Conservation (phyloP, 1,139 yeast species). For the Scheffersomyces titani region DNA sequence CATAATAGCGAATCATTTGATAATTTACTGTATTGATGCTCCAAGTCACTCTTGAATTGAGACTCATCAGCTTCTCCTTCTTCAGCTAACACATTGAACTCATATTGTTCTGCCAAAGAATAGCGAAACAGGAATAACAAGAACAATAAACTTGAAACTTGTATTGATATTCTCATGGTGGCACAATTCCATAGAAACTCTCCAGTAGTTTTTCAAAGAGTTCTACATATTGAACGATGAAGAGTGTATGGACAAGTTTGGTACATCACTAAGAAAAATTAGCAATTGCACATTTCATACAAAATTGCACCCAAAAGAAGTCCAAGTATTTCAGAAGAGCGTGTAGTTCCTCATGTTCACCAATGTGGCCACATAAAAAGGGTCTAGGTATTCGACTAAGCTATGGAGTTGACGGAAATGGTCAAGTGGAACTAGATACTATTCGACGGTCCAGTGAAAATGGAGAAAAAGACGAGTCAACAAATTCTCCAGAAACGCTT, state of each 20-base stretch:
- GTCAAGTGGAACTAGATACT: constrained; percentile 6
- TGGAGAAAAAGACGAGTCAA: not conserved
- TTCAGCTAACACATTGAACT: constrained; percentile 16
- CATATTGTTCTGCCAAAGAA: constrained; percentile 6
- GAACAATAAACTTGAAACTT: not conserved
- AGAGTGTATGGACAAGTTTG: not conserved
- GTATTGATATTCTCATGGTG: not conserved
- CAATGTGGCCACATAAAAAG: constrained; percentile 25
- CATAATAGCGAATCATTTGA: constrained; percentile 52
- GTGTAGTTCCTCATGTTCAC: not conserved
- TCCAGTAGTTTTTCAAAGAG: not conserved
- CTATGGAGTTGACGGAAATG: constrained; percentile 25
- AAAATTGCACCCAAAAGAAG: not conserved
- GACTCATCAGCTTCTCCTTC: constrained; percentile 5
- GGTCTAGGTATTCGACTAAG: constrained; percentile 25
- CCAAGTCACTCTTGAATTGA: constrained; percentile 9
- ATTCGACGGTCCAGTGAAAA: not conserved
- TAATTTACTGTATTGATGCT: constrained; percentile 23
- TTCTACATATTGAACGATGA: no score
- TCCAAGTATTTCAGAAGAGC: not conserved
- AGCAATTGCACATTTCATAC: not conserved
- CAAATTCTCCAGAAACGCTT: not conserved
- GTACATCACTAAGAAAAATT: not conserved
- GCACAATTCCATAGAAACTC: not conserved
- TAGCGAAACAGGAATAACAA: not conserved